Evolutionary conservation across 257 asterid genomes (phyloP).

Genomic region (Solanum microdontum): DNA sequence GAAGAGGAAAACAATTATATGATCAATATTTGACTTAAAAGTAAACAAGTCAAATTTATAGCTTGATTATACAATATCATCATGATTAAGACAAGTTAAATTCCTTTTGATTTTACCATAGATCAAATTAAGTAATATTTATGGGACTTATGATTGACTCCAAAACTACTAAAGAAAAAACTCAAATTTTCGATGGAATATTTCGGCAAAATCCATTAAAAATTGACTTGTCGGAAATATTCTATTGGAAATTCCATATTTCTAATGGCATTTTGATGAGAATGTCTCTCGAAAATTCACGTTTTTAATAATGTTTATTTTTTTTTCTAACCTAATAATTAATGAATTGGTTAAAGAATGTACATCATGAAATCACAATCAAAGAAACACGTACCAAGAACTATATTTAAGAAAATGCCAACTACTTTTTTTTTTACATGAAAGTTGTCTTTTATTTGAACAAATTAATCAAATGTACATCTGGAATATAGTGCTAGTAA

Average conservation of each 20-base stretch:
- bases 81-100: not conserved
- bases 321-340: not conserved
- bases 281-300: not conserved
- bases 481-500: not conserved
- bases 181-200: not conserved
- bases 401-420: not conserved
- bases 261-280: not conserved
- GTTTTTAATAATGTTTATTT: not conserved
- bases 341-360: not conserved
- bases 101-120: not conserved
- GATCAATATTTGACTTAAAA: not conserved
- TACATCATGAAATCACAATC: not conserved
- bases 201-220: not conserved
- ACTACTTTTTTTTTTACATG: not conserved
- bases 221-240: not conserved
- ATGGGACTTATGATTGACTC: not conserved
- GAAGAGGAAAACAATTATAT: not conserved
- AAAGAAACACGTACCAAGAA: not conserved
- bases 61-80: not conserved
- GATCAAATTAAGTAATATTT: not conserved
- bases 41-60: not conserved
- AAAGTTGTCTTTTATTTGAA: not conserved
- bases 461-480: not conserved
- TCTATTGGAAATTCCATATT: not conserved
- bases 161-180: not conserved